Evolutionary conservation across 106 monocot genomes (phyloP).

Genomic region (Acanthochlamys bracteata): DNA sequence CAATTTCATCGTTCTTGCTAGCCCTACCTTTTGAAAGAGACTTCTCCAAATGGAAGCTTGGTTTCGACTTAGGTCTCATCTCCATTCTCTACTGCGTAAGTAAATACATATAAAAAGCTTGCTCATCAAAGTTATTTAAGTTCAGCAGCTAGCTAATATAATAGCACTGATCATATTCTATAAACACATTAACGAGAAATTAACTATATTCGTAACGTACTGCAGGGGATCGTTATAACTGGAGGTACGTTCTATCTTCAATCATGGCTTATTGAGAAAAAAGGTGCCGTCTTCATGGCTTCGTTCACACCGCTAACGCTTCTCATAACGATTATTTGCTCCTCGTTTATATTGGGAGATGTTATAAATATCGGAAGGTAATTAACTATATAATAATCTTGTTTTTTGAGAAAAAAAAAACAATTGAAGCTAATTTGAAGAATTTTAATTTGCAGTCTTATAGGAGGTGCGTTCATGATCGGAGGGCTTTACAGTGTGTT

Average conservation of each 20-base stretch:
- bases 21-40: constrained; percentile 23
- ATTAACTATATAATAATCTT: too few species aligned
- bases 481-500: constrained; percentile 43
- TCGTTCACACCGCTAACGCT: constrained; percentile 25
- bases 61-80: constrained; percentile 6
- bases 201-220: too few species aligned
- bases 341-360: constrained; percentile 25
- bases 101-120: too few species aligned
- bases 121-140: too few species aligned
- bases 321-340: constrained; percentile 17
- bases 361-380: constrained; percentile 29
- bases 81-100: too few species aligned
- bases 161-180: too few species aligned
- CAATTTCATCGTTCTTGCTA: constrained; percentile 20
- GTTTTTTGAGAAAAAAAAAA: neutral
- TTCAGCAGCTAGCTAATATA: too few species aligned
- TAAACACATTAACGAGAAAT: too few species aligned
- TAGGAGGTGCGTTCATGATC: constrained; percentile 31
- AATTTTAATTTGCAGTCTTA: constrained; percentile 15
- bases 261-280: constrained; percentile 54
- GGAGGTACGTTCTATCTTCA: constrained; percentile 45
- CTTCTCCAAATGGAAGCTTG: constrained; percentile 32
- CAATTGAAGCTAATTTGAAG: too few species aligned
- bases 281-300: constrained; percentile 22
- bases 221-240: constrained; percentile 43